Evolutionary conservation across 2,329 filamentous ascomycete genomes (phyloP), one percentile per base, ranked within the genome.

Genomic region (Alternaria sp.): DNA sequence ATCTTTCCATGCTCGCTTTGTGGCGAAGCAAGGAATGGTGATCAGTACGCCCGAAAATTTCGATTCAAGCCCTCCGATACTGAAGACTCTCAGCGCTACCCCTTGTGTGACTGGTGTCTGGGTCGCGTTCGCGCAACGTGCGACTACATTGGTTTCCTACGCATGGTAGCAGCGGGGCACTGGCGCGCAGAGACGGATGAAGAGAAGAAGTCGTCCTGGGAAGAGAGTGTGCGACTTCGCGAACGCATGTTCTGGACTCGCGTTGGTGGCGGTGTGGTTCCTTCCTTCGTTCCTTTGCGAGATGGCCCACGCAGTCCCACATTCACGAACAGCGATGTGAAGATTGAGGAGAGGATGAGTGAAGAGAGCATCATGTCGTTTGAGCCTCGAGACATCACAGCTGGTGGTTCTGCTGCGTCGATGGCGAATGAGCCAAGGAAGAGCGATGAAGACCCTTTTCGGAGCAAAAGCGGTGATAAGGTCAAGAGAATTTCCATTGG

Each of bases 211-310:
- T 88, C 89, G 26, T 93, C 93, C 0, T 99, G 96, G 96, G 95
- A 98, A 77, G 96, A 99, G 82, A 93, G 93, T 61, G 91, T 97
- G 11, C 88, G 91, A 28, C 81, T 98, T 51, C 87, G 96, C 54
- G 96, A 99, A 79, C 90, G 95, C 71, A 97, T 99, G 91, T 99
- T 99, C 78, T 99, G 96, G 96, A 89, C 92, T 54, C 88, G 96
- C 59, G 89, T 99, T 56, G 95, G 95, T 25, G 96, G 94, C 26
- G 96, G 96, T 13, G 93, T 99, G 3, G 83, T 98, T 12, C 96
- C 95, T 1, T 84, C 87, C 12, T 83, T 83, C 54, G 67, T 83
- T 44, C 72, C 73, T 10, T 66, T 73, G 47, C 65, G 79, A 68
- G 70, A 76, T 47, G 70, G 74, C 44, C 74, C 77, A n/a, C 70